Evolutionary conservation across 78 protist species (phyloP), one percentile per base, ranked within the genome.

Genomic region (Dictyostelium intermedium): DNA sequence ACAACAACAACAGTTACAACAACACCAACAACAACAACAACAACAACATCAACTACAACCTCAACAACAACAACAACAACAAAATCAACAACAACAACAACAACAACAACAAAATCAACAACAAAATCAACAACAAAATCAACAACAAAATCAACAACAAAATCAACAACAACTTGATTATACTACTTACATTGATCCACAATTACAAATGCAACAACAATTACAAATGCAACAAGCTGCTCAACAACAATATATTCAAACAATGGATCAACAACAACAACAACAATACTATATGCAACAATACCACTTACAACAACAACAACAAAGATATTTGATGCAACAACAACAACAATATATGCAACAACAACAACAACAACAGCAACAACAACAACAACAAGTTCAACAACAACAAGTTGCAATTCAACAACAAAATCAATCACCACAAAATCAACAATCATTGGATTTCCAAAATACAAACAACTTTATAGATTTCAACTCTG

Each of bases 21-120:
- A 84, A 23, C 18, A 16, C 23, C 91, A 47, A 84, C 91, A 63
- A 32, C 91, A 84, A 72, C 91, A 63, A 70, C 91, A 70, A 35
- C 89, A 63, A 83, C 41, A 30, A 60, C 60, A 27, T 41, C 79
- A 56, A 66, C 77, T 39, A 83, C 60, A 63, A 35, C 87, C 35
- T 66, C 74, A 34, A 7, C 66, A 61, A 70, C 82, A 43, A 47
- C 8, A 23, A 30, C 91, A 84, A 66, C 76, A 50, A 34, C 91
- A 73, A 85, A 74, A 73, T n/a, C 37, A 2, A 2, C 91, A 85
- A 73, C 69, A 32, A 74, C 83, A 74, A 47, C 43, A 14, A 23
- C 74, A 53, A 61, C 50, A 5, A 50, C 73, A 30, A 37, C 83
- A 74, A 53, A n/a, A 32, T 37, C 91, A 74, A 85, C 41, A 61